Base-by-base conservation (phyloP, 73 alveolate genomes). In the Tetrahymena borealis region DNA sequence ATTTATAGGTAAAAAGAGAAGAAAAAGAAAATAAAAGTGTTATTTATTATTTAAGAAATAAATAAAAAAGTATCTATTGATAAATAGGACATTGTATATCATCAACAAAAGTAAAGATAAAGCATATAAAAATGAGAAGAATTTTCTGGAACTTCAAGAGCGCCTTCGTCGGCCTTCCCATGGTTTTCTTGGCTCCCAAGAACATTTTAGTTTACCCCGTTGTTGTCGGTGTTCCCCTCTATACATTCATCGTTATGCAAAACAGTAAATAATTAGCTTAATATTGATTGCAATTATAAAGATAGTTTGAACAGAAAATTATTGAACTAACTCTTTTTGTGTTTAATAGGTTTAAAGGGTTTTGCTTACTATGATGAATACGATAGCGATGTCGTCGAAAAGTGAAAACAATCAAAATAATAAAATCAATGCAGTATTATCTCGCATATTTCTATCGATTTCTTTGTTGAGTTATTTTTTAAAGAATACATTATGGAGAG, bases 81-180 rank as follows among this genome's bases (percentile, higher is more conserved):
- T 20, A 60, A 41, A 60, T 60, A 60, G 85, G 85, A 15, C 85
- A 60, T 60, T 60, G n/a, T 35, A 60, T 60, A 60, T 60, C 85
- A 60, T 60, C 35, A 60, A 60, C 85, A 60, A 60, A 60, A 60
- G 28, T 24, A 24, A 60, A 60, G 31, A 15, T 9, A 5, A 6
- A 60, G 85, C 35, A 60, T 24, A 60, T 60, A 60, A 60, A 40
- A 60, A 60, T 60, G 85, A 60, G 85, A 60, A 60, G 85, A 60
- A n/a, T 60, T 60, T 60, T 60, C 85, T 60, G 85, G 85, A 60
- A 60, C 85, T 60, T 60, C 85, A 60, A 60, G 85, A 60, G 37
- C 28, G 85, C 85, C 28, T 60, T 60, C 85, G 38, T 60, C 28
- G 85, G 85, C 28, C 85, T 60, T 9, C 85, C 85, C 85, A 8